phyloP scores from a whole-genome alignment of 257 asterid genomes.

The Oldenlandia corymbosa region DNA sequence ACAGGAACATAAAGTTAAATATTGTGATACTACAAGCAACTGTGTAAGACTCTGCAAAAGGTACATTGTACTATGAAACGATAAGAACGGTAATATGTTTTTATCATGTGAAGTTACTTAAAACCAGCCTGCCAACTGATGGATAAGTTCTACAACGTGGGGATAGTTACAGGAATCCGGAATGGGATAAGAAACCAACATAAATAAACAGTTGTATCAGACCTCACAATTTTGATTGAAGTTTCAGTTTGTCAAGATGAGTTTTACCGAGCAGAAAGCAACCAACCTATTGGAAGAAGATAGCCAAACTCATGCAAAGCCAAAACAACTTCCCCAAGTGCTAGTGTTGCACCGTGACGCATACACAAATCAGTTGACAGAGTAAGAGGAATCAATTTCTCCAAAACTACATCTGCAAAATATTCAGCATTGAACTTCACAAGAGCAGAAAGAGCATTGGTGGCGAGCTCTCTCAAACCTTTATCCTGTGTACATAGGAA shows the following conservation, averaged over 20 bases:
- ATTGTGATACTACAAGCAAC: background rate
- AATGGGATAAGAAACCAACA: background rate
- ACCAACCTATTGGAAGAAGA: conserved; percentile 65
- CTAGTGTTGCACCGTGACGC: conserved; percentile 97
- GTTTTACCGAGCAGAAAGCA: conserved; percentile 12
- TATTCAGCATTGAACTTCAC: conserved; percentile 74
- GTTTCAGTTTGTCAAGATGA: conserved; percentile 4
- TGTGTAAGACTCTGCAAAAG: background rate
- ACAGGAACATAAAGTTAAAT: conserved; percentile 2
- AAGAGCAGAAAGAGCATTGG: conserved; percentile 79
- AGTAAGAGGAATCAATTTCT: conserved; percentile 73
- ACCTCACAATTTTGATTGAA: background rate
- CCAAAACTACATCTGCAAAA: conserved; percentile 60
- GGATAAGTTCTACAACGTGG: background rate
- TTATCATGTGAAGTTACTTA: background rate
- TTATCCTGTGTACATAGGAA: conserved; percentile 60
- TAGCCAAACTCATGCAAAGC: conserved; percentile 57
- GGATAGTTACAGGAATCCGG: conserved; percentile 1
- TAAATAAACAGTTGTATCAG: background rate
- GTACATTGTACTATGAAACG: background rate
- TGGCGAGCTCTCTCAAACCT: conserved; percentile 93
- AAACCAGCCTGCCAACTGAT: background rate
- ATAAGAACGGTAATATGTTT: background rate
- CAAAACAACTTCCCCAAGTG: conserved; percentile 76
- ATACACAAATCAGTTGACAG: conserved; percentile 88